Evolutionary conservation across 23 red algal species (phyloP).

Genomic region (Cyanidioschyzon merolae): DNA sequence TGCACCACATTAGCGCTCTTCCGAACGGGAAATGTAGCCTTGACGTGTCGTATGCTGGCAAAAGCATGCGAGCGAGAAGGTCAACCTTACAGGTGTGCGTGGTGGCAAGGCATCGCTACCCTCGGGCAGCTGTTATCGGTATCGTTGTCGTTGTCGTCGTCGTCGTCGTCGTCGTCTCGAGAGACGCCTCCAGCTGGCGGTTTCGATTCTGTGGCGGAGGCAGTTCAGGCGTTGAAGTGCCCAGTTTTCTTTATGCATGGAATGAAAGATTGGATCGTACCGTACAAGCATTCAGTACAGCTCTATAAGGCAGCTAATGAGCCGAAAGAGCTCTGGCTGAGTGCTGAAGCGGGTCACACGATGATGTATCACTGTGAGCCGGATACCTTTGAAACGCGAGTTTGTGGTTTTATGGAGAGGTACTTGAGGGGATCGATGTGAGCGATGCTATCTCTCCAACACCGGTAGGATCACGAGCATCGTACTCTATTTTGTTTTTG

Average conservation of each 20-base stretch:
- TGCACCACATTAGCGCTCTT: constrained; percentile 4
- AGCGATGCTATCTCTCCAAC: too few species aligned
- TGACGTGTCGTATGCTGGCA: not conserved
- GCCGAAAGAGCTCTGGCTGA: constrained; percentile 1
- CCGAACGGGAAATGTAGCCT: not conserved
- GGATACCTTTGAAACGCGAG: not conserved
- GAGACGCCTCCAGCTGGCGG: not conserved
- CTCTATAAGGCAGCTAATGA: not conserved
- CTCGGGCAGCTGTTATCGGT: not conserved
- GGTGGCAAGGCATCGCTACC: not conserved
- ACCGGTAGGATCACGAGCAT: not conserved
- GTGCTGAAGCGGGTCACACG: not conserved
- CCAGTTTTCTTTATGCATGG: not conserved
- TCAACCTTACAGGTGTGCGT: not conserved
- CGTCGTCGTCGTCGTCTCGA: not conserved
- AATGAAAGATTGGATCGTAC: not conserved
- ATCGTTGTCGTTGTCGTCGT: not conserved
- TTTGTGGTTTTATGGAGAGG: constrained; percentile 3
- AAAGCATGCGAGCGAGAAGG: not conserved
- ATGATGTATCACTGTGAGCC: constrained; percentile 1
- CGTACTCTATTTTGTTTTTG: not conserved
- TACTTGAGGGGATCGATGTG: too few species aligned
- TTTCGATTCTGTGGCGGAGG: not conserved
- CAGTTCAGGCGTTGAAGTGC: not conserved
- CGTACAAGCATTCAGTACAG: constrained; percentile 4